Evolutionary conservation across 2,329 filamentous ascomycete genomes (phyloP).

Genomic region (Onygenales sp.): DNA sequence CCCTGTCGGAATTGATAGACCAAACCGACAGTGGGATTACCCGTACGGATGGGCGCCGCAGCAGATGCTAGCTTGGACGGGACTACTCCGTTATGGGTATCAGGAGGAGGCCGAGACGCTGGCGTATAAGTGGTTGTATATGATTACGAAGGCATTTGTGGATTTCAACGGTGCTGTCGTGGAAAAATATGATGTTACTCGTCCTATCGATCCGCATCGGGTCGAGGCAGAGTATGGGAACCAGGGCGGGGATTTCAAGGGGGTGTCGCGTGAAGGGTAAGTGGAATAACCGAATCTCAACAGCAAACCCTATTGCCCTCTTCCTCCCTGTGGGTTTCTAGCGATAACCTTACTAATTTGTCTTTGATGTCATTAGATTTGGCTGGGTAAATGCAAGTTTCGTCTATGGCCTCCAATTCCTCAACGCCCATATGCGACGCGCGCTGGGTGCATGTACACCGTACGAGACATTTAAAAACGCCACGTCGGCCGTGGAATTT

Average conservation of each 20-base stretch:
- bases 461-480: constrained; percentile 72
- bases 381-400: constrained; percentile 99
- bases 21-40: constrained; percentile 97
- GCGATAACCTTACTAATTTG: not conserved
- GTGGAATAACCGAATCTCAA: constrained; percentile 26
- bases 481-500: constrained; percentile 27
- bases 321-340: not conserved
- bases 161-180: constrained; percentile 98
- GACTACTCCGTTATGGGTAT: constrained; percentile 83
- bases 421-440: constrained; percentile 80
- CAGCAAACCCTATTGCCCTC: not conserved
- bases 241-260: constrained; percentile 90
- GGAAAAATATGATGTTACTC: constrained; percentile 96
- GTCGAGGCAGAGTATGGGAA: constrained; percentile 98
- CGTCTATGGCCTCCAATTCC: constrained; percentile 80
- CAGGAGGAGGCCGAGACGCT: constrained; percentile 79
- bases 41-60: constrained; percentile 98
- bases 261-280: constrained; percentile 90
- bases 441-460: constrained; percentile 80
- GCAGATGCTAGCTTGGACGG: constrained; percentile 96
- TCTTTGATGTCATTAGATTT: constrained; percentile 52
- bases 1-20: constrained; percentile 64
- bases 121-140: constrained; percentile 94
- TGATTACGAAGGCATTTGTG: constrained; percentile 97
- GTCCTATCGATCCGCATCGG: constrained; percentile 78